phyloP scores from a whole-genome alignment of 352 stramenopile genomes.

The Chrysophaeum taylorii region DNA sequence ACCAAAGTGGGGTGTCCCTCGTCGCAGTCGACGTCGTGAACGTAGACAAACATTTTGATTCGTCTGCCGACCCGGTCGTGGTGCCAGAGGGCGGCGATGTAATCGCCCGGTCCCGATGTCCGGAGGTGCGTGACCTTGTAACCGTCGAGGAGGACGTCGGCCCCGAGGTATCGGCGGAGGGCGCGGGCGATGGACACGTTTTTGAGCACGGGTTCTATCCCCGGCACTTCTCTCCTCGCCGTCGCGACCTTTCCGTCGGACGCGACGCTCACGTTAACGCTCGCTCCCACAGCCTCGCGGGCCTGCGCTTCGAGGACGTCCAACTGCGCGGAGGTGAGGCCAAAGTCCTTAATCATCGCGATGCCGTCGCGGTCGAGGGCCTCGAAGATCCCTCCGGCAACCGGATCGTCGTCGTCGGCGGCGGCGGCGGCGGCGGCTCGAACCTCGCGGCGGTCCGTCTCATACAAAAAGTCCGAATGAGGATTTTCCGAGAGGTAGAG shows the following conservation, averaged over 20 bases:
- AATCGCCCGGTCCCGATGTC: neutral
- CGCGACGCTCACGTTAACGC: neutral
- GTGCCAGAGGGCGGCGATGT: conserved; percentile 10
- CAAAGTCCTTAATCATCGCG: neutral
- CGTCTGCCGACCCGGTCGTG: conserved; percentile 11
- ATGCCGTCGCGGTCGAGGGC: conserved; percentile 3
- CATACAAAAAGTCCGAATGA: too few relatives aligned
- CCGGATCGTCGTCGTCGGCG: neutral
- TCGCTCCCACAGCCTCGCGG: too few relatives aligned
- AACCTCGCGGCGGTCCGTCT: too few relatives aligned
- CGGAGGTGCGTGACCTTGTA: neutral
- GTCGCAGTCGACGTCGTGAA: conserved; percentile 14
- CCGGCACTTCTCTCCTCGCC: neutral
- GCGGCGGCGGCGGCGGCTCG: too few relatives aligned
- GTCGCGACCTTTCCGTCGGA: neutral
- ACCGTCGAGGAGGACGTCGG: neutral
- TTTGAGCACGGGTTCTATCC: neutral
- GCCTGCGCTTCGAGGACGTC: neutral
- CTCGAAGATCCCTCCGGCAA: neutral
- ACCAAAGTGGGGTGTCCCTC: conserved; percentile 2
- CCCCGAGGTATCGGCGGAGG: neutral
- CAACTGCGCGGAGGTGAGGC: neutral
- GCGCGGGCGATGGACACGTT: neutral
- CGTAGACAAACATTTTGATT: conserved; percentile 1
- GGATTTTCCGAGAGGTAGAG: too few relatives aligned